Percentiles rank a stretch among this genome's conserved stretches.
phyloP scores from a whole-genome alignment of 148 eudicot genomes.

The Vaccinium myrtillus region DNA sequence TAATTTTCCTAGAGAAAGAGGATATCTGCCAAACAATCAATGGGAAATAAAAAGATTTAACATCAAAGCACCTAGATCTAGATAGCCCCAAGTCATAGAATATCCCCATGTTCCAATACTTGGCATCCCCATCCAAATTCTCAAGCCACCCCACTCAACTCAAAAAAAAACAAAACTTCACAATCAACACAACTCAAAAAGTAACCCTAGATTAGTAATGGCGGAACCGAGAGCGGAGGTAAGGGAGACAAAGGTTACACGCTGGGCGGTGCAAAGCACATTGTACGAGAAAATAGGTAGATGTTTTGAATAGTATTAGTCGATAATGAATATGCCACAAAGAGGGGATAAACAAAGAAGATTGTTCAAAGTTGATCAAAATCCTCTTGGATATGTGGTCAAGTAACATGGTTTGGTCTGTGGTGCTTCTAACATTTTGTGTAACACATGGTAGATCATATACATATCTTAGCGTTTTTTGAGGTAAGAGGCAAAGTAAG shows the following conservation, averaged over 20 bases:
- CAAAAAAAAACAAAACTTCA: background rate
- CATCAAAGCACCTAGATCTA: background rate
- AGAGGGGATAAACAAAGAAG: background rate
- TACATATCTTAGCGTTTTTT: background rate
- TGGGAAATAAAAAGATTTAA: too few relatives aligned
- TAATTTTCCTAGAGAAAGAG: background rate
- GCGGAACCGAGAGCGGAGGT: background rate
- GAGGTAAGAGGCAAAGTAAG: background rate
- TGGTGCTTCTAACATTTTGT: background rate
- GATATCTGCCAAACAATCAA: background rate
- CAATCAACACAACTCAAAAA: constrained; percentile 4
- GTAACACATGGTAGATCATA: background rate
- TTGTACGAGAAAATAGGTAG: background rate
- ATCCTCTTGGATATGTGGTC: background rate
- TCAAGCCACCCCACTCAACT: background rate
- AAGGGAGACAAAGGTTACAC: background rate
- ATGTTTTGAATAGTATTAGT: background rate
- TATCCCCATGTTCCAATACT: background rate
- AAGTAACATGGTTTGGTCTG: background rate
- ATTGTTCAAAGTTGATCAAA: background rate
- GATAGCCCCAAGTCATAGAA: background rate
- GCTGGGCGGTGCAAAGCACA: background rate
- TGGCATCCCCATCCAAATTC: background rate
- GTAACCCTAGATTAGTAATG: background rate
- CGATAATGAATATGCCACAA: constrained; percentile 1